Base-by-base conservation (phyloP, 2,329 filamentous ascomycete species). In the Pyricularia grisea region DNA sequence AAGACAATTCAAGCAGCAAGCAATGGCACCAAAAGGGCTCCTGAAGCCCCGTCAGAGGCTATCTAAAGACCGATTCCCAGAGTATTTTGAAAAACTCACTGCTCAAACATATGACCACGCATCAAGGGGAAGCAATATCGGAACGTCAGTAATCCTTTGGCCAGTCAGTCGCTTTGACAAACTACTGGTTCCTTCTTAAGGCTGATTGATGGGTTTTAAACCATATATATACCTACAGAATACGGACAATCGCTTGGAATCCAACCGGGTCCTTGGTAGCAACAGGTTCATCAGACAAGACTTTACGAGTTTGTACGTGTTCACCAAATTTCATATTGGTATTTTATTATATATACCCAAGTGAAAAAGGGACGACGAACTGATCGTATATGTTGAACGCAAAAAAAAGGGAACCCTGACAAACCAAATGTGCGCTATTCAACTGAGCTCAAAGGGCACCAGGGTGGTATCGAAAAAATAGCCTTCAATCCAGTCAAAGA, bases 161-260 rank as follows among this genome's bases (percentile, higher is more conserved):
- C 73, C 20, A 30, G 30, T 36, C 30, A 33, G n/a, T n/a, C n/a
- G n/a, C 25, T 14, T 17, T 50, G 2, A 7, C 42, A 50, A 50
- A n/a, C 4, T 20, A 50, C 42, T 36, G 27, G 64, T 28, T 30
- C 30, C 20, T 42, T 10, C 17, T 3, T 25, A 66, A 28, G 55
- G n/a, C n/a, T n/a, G n/a, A 4, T 23, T 28, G 4, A 66, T 66
- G 20, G 31, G 31, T 14, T 42, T 20, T 36, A 23, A 25, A 33
- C 58, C n/a, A n/a, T n/a, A 17, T 61, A 23, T 20, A 36, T 69
- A 68, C 33, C 33, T 36, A 14, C 72, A 93, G 90, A 72, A 84
- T 96, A 69, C 88, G 92, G 60, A 90, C 91, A 1, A 89, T 98
- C 72, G 90, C 92, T 58, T 98, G 94, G 94, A 97, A 94, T 72